Evolutionary conservation across 208 protist genomes (phyloP).

Genomic region (Leishmania arabica): DNA sequence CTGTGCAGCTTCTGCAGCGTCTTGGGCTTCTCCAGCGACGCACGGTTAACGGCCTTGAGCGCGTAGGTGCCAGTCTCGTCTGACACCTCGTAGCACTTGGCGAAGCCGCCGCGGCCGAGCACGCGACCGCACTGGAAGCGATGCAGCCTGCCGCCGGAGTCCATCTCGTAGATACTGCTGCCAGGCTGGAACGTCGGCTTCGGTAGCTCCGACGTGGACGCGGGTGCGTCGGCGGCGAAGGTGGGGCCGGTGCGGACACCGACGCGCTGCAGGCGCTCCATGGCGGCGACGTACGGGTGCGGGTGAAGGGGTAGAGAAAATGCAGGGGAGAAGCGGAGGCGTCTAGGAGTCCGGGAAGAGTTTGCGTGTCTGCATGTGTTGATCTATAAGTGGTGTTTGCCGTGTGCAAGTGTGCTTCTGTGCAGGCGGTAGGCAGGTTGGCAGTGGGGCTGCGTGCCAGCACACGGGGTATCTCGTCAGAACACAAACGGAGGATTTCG

Average conservation of each 20-base stretch:
- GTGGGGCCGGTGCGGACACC: slow-evolving; percentile 14
- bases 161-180: slow-evolving; percentile 59
- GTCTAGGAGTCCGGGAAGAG: neutral
- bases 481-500: neutral
- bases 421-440: neutral
- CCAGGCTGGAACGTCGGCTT: slow-evolving; percentile 54
- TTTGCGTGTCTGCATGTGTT: neutral
- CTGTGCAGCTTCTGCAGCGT: slow-evolving; percentile 95
- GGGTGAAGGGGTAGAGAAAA: neutral
- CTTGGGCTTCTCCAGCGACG: slow-evolving; percentile 91
- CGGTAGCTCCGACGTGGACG: slow-evolving; percentile 28
- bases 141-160: slow-evolving; percentile 44
- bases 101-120: slow-evolving; percentile 96
- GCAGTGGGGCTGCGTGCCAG: neutral
- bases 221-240: slow-evolving; percentile 1
- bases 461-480: neutral
- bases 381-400: neutral
- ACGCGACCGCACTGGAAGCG: slow-evolving; percentile 60
- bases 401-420: neutral
- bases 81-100: slow-evolving; percentile 95
- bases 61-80: slow-evolving; percentile 90
- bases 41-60: slow-evolving; percentile 95
- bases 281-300: neutral
- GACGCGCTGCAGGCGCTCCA: slow-evolving; percentile 22
- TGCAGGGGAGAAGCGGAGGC: neutral